phyloP scores from a whole-genome alignment of 2,329 filamentous ascomycete genomes.

The Trichophyton verrucosum region DNA sequence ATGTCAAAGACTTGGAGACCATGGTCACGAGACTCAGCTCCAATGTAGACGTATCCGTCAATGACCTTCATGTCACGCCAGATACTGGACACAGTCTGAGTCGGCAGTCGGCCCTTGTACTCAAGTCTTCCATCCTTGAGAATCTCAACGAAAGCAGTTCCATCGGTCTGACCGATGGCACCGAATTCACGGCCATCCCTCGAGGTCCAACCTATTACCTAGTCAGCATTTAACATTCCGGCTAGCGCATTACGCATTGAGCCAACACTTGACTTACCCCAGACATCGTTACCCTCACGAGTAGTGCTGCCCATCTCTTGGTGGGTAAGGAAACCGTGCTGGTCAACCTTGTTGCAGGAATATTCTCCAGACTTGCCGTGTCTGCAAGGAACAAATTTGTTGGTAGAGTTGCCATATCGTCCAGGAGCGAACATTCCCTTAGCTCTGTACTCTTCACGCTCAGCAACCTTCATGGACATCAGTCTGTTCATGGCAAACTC shows the following conservation, averaged over 20 bases:
- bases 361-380: constrained; percentile 27
- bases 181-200: constrained; percentile 39
- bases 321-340: constrained; percentile 30
- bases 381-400: constrained; percentile 15
- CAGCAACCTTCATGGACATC: constrained; percentile 14
- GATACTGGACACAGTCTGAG: constrained; percentile 25
- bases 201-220: constrained; percentile 34
- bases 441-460: constrained; percentile 7
- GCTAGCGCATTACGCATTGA: neutral
- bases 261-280: constrained; percentile 16
- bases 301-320: constrained; percentile 27
- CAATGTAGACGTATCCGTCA: constrained; percentile 17
- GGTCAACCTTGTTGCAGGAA: constrained; percentile 28
- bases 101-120: constrained; percentile 38
- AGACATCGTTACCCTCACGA: constrained; percentile 29
- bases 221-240: neutral
- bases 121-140: constrained; percentile 33
- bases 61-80: constrained; percentile 31
- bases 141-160: constrained; percentile 41
- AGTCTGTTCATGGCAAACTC: constrained; percentile 12
- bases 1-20: constrained; percentile 53
- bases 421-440: constrained; percentile 9
- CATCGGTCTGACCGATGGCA: constrained; percentile 39
- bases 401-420: constrained; percentile 6
- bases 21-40: constrained; percentile 39